Conservation (phyloP, 345 rosid genomes). For the Rhodomyrtus tomentosa region DNA sequence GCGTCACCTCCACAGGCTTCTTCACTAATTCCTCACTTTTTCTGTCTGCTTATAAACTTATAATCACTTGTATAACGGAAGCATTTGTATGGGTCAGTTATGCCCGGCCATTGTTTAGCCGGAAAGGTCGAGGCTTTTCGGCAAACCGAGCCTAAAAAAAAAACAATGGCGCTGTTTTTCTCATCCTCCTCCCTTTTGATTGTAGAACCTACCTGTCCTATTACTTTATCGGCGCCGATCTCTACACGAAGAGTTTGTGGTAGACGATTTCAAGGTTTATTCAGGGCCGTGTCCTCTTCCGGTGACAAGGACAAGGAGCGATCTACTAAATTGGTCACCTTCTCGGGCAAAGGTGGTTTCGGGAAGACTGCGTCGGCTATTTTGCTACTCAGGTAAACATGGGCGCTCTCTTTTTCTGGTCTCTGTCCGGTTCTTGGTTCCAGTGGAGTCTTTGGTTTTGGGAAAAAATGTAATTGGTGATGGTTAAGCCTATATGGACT, state of each 20-base stretch:
- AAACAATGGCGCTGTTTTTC: background rate
- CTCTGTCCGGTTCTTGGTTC: background rate
- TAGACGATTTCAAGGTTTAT: slow-evolving; percentile 13
- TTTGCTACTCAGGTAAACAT: slow-evolving; percentile 72
- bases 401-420: background rate
- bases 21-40: too few species aligned
- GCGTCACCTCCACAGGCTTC: too few species aligned
- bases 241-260: background rate
- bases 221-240: background rate
- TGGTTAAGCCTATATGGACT: background rate
- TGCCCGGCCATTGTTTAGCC: background rate
- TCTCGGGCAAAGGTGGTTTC: slow-evolving; percentile 87
- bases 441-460: background rate
- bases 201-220: background rate
- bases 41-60: too few species aligned
- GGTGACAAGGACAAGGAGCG: slow-evolving; percentile 4
- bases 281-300: slow-evolving; percentile 6
- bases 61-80: too few species aligned
- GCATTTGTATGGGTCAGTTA: too few species aligned
- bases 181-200: background rate
- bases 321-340: slow-evolving; percentile 50
- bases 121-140: background rate
- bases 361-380: slow-evolving; percentile 77
- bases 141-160: background rate
- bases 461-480: background rate